Base-by-base conservation (phyloP, 495 filamentous ascomycete species). In the Tuber melanosporum region DNA sequence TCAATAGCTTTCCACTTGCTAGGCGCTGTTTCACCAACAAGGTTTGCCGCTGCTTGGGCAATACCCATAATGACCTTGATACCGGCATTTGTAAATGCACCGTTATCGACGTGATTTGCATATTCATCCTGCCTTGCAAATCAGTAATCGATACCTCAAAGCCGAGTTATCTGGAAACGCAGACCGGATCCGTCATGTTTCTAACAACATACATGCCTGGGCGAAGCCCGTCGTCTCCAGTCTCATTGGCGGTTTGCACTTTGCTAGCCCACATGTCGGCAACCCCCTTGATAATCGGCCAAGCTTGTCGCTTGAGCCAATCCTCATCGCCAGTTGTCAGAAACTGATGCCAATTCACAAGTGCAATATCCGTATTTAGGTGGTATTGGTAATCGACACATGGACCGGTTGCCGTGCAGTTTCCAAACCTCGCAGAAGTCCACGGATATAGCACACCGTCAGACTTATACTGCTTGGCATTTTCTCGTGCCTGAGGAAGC, bases 151-250 rank as follows among this genome's bases (percentile, higher is more conserved):
- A n/a, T 44, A 36, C 44, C 3, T 2, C 46, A 47, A 70, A 26
- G 15, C 26, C 12, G 32, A n/a, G 32, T 32, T 44, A 52, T 42
- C n/a, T 4, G 57, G 41, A 62, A 17, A 44, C 12, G 85, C 86
- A 80, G 82, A 89, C 88, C 26, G 92, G 92, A 84, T 94, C 92
- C 1, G 92, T 94, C 87, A 92, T 92, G 79, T 94, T 94, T n/a
- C 80, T 77, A 14, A 90, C 79, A 57, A 83, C 84, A 69, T 86
- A 90, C 74, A 83, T 80, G 17, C 85, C 85, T 45, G 73, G 77
- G 41, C 76, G 43, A 6, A 83, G 69, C 0, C 81, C 81, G 44
- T 83, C 81, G 15, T 76, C 78, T 9, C 84, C 86, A 0, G 86
- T 87, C 42, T 82, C 78, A 79, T 88, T 87, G 74, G 83, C 86